A percentile compares a stretch with the other conserved stretches of the same genome.
Conservation (phyloP, 108 stramenopile species). For the Skeletonema costatum region DNA sequence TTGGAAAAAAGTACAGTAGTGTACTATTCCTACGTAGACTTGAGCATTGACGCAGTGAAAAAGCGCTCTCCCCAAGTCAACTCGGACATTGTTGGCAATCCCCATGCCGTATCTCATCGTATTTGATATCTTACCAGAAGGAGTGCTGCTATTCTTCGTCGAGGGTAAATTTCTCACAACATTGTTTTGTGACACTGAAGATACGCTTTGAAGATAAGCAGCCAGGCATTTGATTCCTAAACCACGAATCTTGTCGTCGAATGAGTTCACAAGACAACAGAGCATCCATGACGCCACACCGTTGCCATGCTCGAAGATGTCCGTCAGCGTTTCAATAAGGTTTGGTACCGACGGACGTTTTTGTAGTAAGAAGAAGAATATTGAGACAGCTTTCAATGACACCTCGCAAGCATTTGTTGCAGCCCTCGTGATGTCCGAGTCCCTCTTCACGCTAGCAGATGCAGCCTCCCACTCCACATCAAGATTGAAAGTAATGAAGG, state of each 20-base stretch:
- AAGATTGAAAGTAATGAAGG: constrained; percentile 58
- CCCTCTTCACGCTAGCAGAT: constrained; percentile 16
- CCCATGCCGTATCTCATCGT: constrained; percentile 48
- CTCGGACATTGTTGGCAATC: constrained; percentile 39
- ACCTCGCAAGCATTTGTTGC: constrained; percentile 32
- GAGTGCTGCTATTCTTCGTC: constrained; percentile 8
- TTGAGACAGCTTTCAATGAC: constrained; percentile 39
- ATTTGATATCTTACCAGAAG: constrained; percentile 30
- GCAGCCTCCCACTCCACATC: constrained; percentile 55
- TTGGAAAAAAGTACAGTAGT: too few species aligned
- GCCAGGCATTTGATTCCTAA: constrained; percentile 70
- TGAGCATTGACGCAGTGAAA: too few species aligned
- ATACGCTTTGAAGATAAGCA: constrained; percentile 49
- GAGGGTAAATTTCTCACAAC: constrained; percentile 3
- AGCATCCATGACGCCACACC: constrained; percentile 72
- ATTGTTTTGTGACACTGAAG: constrained; percentile 8
- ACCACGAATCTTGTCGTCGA: constrained; percentile 63
- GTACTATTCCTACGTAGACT: too few species aligned
- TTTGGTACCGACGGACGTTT: constrained; percentile 28
- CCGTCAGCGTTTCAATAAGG: constrained; percentile 46
- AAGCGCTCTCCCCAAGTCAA: too few species aligned
- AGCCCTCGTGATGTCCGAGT: constrained; percentile 1
- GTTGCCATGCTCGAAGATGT: constrained; percentile 57
- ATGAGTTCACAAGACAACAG: constrained; percentile 69
- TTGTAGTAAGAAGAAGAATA: constrained; percentile 49